A percentile compares a stretch with the other conserved stretches of the same genome.
Evolutionary conservation across 768 basidiomycete species (phyloP).

Genomic region (Cyclocybe aegerita): DNA sequence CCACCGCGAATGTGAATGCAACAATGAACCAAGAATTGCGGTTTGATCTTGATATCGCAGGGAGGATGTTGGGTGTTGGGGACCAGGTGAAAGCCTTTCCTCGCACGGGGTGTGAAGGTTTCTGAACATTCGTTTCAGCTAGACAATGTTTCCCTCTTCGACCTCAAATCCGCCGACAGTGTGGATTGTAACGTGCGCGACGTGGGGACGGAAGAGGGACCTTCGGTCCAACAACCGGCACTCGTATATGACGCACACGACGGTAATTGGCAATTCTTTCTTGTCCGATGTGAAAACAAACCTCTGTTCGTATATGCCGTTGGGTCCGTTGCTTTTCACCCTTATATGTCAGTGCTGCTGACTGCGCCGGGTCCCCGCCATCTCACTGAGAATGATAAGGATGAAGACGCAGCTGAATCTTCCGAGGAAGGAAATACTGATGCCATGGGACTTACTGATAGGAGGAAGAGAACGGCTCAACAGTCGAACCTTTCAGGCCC

Average conservation of each 20-base stretch:
- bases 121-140: slow-evolving; percentile 32
- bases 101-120: background rate
- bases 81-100: slow-evolving; percentile 54
- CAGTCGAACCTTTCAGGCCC: slow-evolving; percentile 19
- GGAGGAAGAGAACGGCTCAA: slow-evolving; percentile 3
- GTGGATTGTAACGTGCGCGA: background rate
- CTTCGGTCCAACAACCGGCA: slow-evolving; percentile 20
- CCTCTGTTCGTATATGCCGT: slow-evolving; percentile 36
- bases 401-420: slow-evolving; percentile 15
- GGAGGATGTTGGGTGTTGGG: slow-evolving; percentile 63
- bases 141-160: slow-evolving; percentile 62
- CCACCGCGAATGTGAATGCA: background rate
- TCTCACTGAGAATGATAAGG: slow-evolving; percentile 37
- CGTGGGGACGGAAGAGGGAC: background rate
- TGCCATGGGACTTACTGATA: background rate
- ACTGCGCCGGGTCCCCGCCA: slow-evolving; percentile 81
- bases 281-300: background rate
- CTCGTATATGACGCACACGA: slow-evolving; percentile 52
- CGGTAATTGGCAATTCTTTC: slow-evolving; percentile 35
- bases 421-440: background rate
- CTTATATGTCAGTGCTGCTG: slow-evolving; percentile 52
- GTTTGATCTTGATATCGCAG: slow-evolving; percentile 77
- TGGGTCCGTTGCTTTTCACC: slow-evolving; percentile 75
- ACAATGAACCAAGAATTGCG: slow-evolving; percentile 71
- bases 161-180: slow-evolving; percentile 29